Base-by-base conservation (phyloP, 139 green algal genomes). In the Parachlorella kessleri region DNA sequence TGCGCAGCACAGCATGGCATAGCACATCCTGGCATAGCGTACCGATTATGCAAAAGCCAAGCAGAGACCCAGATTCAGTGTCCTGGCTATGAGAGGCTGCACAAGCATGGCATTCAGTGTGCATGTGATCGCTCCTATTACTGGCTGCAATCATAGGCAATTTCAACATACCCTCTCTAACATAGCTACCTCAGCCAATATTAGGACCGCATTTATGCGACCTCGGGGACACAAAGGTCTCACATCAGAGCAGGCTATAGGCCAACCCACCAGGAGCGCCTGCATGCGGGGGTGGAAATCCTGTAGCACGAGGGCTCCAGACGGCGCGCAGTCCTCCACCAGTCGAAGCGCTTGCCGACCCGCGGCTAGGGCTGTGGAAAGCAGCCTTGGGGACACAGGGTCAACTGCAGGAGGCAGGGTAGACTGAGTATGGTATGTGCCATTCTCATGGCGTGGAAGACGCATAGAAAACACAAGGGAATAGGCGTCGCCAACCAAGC, bases 221-320 rank as follows among this genome's bases (percentile, higher is more conserved):
- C n/a, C n/a, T n/a, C n/a, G n/a, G n/a, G n/a, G n/a, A n/a, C n/a
- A n/a, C n/a, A n/a, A n/a, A n/a, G n/a, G n/a, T n/a, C n/a, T n/a
- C n/a, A n/a, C n/a, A n/a, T n/a, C n/a, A n/a, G n/a, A n/a, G n/a
- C n/a, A n/a, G n/a, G n/a, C 48, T 59, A 28, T 18, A 26, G 28
- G 33, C 8, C 54, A 4, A 3, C 75, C 33, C 75, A 81, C 75
- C 75, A 74, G 36, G 32, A 81, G 28, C 1, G 66, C 48, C 48
- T 81, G 75, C 75, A 75, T 7, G 33, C 75, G 75, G 23, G 75
- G 66, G 48, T 74, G 66, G 64, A 75, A 48, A 66, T 81, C 75
- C 6, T n/a, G 30, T 33, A 81, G 35, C 3, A 66, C 66, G 28
- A 38, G 54, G 3, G 24, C 6, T 10, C 72, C 66, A 0, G 32